A percentile compares a stretch with the other conserved stretches of the same genome.
Evolutionary conservation across 176 grass and related monocot species (phyloP).

Genomic region (maize (Zea mays)): Zm-B73-REFERENCE-NAM-5.0 NC_050100.1:58871501-58872000

Average conservation of each 20-base stretch:
- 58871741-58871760: slow-evolving; percentile 1
- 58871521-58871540: slow-evolving; percentile 9
- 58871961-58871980: neutral
- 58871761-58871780: slow-evolving; percentile 25
- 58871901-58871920: slow-evolving; percentile 45
- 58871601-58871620: neutral
- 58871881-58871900: neutral
- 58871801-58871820: neutral
- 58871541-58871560: neutral
- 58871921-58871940: slow-evolving; percentile 45
- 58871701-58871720: slow-evolving; percentile 7
- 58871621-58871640: neutral
- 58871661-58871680: neutral
- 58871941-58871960: slow-evolving; percentile 21
- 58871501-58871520: neutral
- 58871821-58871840: slow-evolving; percentile 34
- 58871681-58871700: slow-evolving; percentile 23
- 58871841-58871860: slow-evolving; percentile 24
- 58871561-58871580: neutral
- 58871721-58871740: slow-evolving; percentile 24
- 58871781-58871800: slow-evolving; percentile 13
- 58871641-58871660: neutral
- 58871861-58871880: neutral
- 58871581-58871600: neutral
- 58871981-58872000: neutral